Conservation (phyloP, 2,329 filamentous ascomycete species). For the Ophiosphaerella korrae region DNA sequence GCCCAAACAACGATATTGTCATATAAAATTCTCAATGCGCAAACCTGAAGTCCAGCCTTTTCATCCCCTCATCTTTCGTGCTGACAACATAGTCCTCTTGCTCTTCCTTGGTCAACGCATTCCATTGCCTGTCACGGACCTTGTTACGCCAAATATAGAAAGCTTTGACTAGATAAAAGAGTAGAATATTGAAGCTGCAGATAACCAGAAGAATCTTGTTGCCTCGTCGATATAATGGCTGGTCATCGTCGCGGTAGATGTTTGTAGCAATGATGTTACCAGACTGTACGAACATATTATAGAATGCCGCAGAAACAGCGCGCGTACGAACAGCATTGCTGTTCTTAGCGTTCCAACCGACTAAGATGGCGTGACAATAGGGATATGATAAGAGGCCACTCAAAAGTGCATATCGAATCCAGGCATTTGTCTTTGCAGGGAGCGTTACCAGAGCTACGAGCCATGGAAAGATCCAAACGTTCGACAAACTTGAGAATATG, state of each 20-base stretch:
- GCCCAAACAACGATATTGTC: too few species aligned
- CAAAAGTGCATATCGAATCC: slow-evolving; percentile 59
- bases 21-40: slow-evolving; percentile 19
- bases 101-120: slow-evolving; percentile 35
- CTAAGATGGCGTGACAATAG: slow-evolving; percentile 54
- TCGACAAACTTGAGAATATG: slow-evolving; percentile 54
- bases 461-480: slow-evolving; percentile 66
- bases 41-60: slow-evolving; percentile 39
- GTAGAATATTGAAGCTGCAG: slow-evolving; percentile 36
- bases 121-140: slow-evolving; percentile 32
- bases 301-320: slow-evolving; percentile 48
- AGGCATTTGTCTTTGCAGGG: slow-evolving; percentile 51
- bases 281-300: slow-evolving; percentile 54
- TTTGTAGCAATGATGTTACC: slow-evolving; percentile 54
- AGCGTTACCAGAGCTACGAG: slow-evolving; percentile 58
- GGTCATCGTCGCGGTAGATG: slow-evolving; percentile 55
- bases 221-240: slow-evolving; percentile 52
- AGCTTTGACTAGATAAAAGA: slow-evolving; percentile 45
- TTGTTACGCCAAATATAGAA: slow-evolving; percentile 52
- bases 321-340: slow-evolving; percentile 48
- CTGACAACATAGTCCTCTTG: slow-evolving; percentile 33
- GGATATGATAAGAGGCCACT: slow-evolving; percentile 60
- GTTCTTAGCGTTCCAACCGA: slow-evolving; percentile 48
- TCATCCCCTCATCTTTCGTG: slow-evolving; percentile 36
- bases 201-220: slow-evolving; percentile 46